These are phyloP conservation scores for Scutellaria baicalensis DNA, from an alignment of 257 asterid species.

Conservation along the genomic window DNA sequence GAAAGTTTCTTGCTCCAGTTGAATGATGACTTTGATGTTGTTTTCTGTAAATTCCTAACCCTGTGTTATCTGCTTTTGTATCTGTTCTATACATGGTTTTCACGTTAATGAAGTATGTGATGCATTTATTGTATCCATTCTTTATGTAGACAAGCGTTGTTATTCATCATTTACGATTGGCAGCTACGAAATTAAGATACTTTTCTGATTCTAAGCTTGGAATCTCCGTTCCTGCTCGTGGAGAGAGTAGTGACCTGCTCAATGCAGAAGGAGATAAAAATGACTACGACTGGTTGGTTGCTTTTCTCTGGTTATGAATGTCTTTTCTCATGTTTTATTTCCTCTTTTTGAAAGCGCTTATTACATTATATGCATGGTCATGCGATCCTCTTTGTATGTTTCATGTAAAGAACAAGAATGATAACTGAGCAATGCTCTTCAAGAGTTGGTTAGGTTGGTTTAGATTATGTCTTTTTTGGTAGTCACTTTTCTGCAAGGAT, in stretches of 20 bases:
- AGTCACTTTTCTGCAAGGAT: no score
- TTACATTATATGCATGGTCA: no score
- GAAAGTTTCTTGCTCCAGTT: no score
- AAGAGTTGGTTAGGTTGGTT: slow-evolving; percentile 1
- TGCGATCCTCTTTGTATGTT: no score
- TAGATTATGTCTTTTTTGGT: not conserved
- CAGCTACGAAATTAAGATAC: slow-evolving; percentile 63
- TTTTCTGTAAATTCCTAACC: no score
- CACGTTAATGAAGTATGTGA: no score
- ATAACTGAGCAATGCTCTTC: not conserved
- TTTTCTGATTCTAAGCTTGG: slow-evolving; percentile 65
- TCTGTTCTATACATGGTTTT: no score
- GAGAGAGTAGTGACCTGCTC: no score
- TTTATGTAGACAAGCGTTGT: slow-evolving; percentile 22
- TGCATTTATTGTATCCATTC: no score
- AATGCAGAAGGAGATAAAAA: slow-evolving; percentile 82
- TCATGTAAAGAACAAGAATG: not conserved
- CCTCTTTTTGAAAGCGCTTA: not conserved
- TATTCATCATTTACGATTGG: slow-evolving; percentile 23
- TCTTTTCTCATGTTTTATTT: not conserved
- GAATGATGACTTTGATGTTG: no score
- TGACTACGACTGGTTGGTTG: slow-evolving; percentile 87
- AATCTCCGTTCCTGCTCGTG: slow-evolving; percentile 75
- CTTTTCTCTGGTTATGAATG: slow-evolving; percentile 3
- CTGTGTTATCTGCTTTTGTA: no score